Conservation (phyloP, 179 eudicot genomes). For the Nepenthes alata region DNA sequence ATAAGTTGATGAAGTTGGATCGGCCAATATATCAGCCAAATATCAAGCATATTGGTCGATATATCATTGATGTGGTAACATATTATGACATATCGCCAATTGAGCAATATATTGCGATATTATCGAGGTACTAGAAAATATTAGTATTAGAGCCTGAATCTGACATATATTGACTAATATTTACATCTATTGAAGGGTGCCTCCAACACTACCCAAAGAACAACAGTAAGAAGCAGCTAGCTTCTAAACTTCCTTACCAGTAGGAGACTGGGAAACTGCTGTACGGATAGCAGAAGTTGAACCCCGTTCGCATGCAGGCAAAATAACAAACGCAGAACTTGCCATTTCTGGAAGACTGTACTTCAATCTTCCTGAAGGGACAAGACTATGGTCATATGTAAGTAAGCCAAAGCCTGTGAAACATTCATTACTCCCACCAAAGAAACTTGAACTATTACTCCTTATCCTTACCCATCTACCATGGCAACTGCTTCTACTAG, state of each 20-base stretch:
- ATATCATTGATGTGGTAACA: no score
- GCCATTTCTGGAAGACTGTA: slow-evolving; percentile 27
- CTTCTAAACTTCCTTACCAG: slow-evolving; percentile 29
- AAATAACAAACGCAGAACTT: slow-evolving; percentile 11
- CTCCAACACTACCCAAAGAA: neutral
- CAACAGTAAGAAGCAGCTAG: neutral
- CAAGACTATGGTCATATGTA: slow-evolving; percentile 52
- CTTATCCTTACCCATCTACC: slow-evolving; percentile 82
- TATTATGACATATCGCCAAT: no score
- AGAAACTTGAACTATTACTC: slow-evolving; percentile 26
- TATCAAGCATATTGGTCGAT: no score
- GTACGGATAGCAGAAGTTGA: slow-evolving; percentile 24
- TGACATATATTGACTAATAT: no score
- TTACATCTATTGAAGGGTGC: no score
- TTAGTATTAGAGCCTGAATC: no score
- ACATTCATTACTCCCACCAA: slow-evolving; percentile 27
- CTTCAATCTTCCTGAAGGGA: slow-evolving; percentile 41
- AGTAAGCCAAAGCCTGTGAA: slow-evolving; percentile 47
- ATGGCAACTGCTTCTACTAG: slow-evolving; percentile 53
- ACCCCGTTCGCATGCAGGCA: slow-evolving; percentile 22
- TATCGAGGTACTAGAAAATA: no score
- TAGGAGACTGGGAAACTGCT: slow-evolving; percentile 25
- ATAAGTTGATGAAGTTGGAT: no score
- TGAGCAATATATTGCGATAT: no score
- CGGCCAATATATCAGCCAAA: no score